A percentile compares a stretch with the other conserved stretches of the same genome.
Conservation (phyloP, 2,329 filamentous ascomycete genomes). For the Exophiala viscosa region DNA sequence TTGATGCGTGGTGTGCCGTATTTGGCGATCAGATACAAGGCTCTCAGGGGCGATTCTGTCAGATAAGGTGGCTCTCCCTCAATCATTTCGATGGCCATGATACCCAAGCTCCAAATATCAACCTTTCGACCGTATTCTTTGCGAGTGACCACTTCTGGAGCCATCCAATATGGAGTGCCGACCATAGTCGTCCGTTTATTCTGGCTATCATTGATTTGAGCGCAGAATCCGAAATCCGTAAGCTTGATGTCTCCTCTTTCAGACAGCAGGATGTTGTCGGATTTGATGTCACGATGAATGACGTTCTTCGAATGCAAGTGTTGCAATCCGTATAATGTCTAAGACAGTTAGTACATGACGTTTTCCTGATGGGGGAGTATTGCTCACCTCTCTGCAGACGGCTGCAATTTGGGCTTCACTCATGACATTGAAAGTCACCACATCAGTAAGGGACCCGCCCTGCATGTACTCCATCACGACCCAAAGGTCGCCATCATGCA, state of each 20-base stretch:
- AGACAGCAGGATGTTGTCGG: constrained; percentile 92
- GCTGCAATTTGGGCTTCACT: constrained; percentile 94
- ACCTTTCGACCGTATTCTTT: constrained; percentile 99
- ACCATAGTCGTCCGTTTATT: constrained; percentile 99
- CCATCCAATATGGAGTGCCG: constrained; percentile 99
- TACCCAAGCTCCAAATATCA: constrained; percentile 96
- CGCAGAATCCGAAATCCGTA: constrained; percentile 98
- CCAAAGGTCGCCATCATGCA: constrained; percentile 88
- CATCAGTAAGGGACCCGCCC: constrained; percentile 92
- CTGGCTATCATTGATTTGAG: constrained; percentile 94
- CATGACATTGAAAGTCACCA: constrained; percentile 99
- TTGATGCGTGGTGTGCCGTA: constrained; percentile 95
- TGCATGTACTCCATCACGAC: constrained; percentile 99
- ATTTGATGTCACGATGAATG: constrained; percentile 98
- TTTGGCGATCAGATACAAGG: constrained; percentile 92
- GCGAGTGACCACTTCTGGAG: constrained; percentile 91
- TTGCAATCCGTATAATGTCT: constrained; percentile 83
- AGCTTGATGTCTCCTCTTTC: constrained; percentile 96
- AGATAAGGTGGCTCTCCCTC: constrained; percentile 96
- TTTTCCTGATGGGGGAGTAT: background rate
- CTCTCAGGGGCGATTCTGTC: constrained; percentile 87
- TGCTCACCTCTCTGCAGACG: constrained; percentile 74
- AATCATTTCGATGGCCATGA: constrained; percentile 99
- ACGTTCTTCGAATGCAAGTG: constrained; percentile 97
- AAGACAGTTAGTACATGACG: constrained; percentile 25